Base-by-base conservation (phyloP, 345 rosid genomes). In the Lumnitzera racemosa region DNA sequence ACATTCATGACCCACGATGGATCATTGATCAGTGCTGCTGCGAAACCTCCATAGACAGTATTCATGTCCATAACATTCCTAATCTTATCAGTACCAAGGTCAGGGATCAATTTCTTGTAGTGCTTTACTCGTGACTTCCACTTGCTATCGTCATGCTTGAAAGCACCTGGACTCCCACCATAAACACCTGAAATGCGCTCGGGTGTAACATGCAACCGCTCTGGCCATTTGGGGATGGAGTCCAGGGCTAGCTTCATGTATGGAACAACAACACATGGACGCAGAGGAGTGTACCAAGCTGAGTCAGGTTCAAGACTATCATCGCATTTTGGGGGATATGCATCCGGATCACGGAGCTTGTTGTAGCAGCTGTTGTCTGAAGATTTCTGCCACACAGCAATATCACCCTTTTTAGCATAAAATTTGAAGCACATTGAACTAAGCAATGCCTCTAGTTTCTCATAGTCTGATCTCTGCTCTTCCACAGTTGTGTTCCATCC, bases 51-150 rank as follows among this genome's bases (percentile, higher is more conserved):
- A 57, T 83, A 90, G 59, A 76, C 74, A 23, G 99, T 86, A 70
- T 88, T 94, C 99, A 94, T 94, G 76, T 94, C 99, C 99, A 94
- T 90, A 54, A 88, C 91, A 73, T 94, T 94, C 67, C 99, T 73
- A 46, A 94, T 83, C 76, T 84, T 81, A 55, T 90, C 80, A 1
- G 96, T 78, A 50, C 99, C 99, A 50, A 94, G 17, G 12, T 82
- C 89, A 2, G 95, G 80, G 24, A 90, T 87, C 27, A 94, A 57
- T 80, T 83, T 90, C 76, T 88, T 94, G 81, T 94, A 94, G 76
- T 86, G 86, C 77, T 88, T 90, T 41, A 74, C 81, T 20, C 90
- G 76, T 13, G 74, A 69, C 76, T 86, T 80, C 99, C 99, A 94
- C 78, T 86, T 90, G 73, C 81, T 71, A 54, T 81, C 67, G 24